Evolutionary conservation across 2,329 filamentous ascomycete species (phyloP).

Genomic region (Colletotrichum sp.): DNA sequence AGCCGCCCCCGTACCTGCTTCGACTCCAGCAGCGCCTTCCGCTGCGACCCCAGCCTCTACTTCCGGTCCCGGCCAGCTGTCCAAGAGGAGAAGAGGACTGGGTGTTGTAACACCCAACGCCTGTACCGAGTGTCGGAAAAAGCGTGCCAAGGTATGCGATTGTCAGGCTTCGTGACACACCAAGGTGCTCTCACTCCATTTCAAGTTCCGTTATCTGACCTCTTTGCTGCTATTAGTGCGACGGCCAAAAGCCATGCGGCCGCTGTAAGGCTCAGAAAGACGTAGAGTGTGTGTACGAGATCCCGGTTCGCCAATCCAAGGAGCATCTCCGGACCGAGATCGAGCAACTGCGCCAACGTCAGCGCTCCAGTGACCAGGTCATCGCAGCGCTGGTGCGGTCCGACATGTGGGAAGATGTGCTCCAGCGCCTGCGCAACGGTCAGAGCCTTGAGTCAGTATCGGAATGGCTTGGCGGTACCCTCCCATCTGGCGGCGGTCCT

Average conservation of each 20-base stretch:
- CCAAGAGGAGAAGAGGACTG: conserved; percentile 59
- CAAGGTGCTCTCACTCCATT: background rate
- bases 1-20: background rate
- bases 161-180: background rate
- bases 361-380: conserved; percentile 60
- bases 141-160: conserved; percentile 60
- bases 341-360: conserved; percentile 58
- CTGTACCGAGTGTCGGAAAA: conserved; percentile 66
- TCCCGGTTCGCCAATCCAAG: conserved; percentile 68
- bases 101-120: conserved; percentile 65
- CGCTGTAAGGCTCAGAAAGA: conserved; percentile 61
- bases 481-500: conserved; percentile 34
- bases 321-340: conserved; percentile 65
- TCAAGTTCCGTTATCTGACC: background rate
- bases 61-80: conserved; percentile 32
- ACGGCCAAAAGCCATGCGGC: conserved; percentile 60
- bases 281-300: conserved; percentile 64
- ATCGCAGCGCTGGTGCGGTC: conserved; percentile 57
- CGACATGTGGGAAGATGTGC: conserved; percentile 58
- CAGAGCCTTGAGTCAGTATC: conserved; percentile 61
- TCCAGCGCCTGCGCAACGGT: conserved; percentile 57
- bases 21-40: background rate
- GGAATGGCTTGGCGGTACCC: conserved; percentile 51
- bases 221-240: conserved; percentile 49
- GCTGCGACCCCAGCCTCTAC: conserved; percentile 3